Evolutionary conservation across 176 grass and related monocot species (phyloP).

Genomic region (Carex scoparia): DNA sequence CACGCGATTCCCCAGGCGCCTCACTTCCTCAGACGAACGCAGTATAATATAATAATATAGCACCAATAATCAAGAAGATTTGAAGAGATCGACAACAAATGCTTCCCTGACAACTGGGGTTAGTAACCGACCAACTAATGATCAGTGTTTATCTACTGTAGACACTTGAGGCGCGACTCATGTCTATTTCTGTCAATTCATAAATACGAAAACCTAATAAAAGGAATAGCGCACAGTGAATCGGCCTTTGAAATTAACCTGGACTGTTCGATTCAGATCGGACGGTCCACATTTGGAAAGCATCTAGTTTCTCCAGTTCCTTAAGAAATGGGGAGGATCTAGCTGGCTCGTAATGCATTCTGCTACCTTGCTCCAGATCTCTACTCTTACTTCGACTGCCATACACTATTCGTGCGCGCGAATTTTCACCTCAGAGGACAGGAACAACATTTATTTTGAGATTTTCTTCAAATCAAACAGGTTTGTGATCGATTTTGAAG

Average conservation of each 20-base stretch:
- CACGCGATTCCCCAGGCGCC: background rate
- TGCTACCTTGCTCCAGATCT: constrained; percentile 19
- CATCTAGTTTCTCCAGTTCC: background rate
- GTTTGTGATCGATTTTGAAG: constrained; percentile 21
- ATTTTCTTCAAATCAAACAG: background rate
- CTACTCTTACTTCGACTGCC: background rate
- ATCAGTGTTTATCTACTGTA: background rate
- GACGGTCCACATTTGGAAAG: background rate
- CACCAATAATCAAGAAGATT: background rate
- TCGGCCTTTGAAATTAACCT: background rate
- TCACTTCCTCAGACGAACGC: background rate
- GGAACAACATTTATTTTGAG: background rate
- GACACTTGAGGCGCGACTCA: background rate
- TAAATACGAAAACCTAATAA: constrained; percentile 10
- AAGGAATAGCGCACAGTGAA: background rate
- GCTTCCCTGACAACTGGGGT: background rate
- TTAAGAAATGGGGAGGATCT: background rate
- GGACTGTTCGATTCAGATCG: background rate
- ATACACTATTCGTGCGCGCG: background rate
- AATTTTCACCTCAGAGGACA: background rate
- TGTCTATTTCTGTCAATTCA: background rate
- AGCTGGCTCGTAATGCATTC: background rate
- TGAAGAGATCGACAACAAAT: background rate
- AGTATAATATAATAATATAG: background rate
- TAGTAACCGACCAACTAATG: background rate